Evolutionary conservation across 129 eudicot species (phyloP).

Genomic region (Solidago caesia): DNA sequence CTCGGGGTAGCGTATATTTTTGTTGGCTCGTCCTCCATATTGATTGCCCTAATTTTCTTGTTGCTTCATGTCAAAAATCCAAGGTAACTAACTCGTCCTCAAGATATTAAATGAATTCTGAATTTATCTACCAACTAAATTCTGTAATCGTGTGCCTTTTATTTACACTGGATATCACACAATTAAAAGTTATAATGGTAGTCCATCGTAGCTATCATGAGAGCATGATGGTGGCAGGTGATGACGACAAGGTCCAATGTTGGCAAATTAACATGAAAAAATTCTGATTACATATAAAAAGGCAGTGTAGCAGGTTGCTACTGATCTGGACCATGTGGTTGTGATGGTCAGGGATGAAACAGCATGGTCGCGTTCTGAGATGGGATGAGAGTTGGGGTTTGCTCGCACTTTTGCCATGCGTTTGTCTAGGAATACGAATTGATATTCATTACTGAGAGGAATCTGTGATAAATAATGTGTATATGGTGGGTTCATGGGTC

Average conservation of each 20-base stretch:
- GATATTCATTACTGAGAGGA: no score
- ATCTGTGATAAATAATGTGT: no score
- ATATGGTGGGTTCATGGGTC: no score
- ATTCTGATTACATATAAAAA: neutral
- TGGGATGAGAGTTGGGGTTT: no score
- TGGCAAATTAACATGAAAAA: neutral
- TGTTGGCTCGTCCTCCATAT: constrained; percentile 58
- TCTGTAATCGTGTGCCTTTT: neutral
- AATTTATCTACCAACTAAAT: neutral
- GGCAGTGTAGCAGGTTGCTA: neutral
- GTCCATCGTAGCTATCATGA: no score
- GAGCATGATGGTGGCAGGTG: no score
- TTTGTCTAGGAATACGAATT: no score
- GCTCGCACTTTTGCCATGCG: no score
- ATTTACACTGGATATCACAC: neutral
- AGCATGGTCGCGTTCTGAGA: no score
- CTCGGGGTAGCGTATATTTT: constrained; percentile 70
- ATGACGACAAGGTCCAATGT: no score
- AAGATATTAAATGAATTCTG: neutral
- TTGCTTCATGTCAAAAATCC: constrained; percentile 78
- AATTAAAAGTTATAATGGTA: no score
- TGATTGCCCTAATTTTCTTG: constrained; percentile 59
- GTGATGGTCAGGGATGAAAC: no score
- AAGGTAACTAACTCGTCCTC: constrained; percentile 38
- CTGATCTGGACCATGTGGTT: neutral